These are phyloP conservation scores for Xylariomycetidae sp. DNA, from an alignment of 2,329 filamentous ascomycete genomes.

Conservation along the genomic window DNA sequence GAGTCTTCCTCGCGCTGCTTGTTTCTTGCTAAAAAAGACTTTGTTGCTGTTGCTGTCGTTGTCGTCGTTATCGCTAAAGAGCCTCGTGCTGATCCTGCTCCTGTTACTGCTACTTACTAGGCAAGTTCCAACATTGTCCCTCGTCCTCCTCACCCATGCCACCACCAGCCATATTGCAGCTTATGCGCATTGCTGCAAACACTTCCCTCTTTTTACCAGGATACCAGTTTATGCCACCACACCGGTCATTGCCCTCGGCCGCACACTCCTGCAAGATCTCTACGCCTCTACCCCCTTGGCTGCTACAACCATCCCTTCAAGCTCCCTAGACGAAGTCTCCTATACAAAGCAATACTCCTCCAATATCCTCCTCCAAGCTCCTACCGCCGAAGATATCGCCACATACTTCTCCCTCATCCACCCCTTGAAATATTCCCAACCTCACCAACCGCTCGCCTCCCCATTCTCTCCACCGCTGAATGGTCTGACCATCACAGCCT, in stretches of 20 bases:
- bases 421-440: conserved; percentile 93
- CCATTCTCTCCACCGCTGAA: conserved; percentile 86
- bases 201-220: conserved; percentile 85
- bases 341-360: conserved; percentile 48
- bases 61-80: too few species aligned
- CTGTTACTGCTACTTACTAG: conserved; percentile 40
- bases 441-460: conserved; percentile 82
- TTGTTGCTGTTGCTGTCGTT: too few species aligned
- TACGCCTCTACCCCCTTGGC: conserved; percentile 88
- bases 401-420: conserved; percentile 88
- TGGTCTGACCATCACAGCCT: conserved; percentile 90
- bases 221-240: conserved; percentile 93
- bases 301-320: conserved; percentile 72
- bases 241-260: conserved; percentile 88
- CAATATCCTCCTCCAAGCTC: conserved; percentile 62
- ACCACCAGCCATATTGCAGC: conserved; percentile 88
- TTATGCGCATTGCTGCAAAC: conserved; percentile 94
- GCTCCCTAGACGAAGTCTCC: conserved; percentile 63
- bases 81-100: too few species aligned
- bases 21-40: too few species aligned
- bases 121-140: conserved; percentile 84
- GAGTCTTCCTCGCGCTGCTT: conserved; percentile 30
- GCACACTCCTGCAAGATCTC: conserved; percentile 84
- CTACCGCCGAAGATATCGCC: conserved; percentile 83
- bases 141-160: conserved; percentile 92